phyloP scores from a whole-genome alignment of 768 basidiomycete genomes.

The Mycena floridula region DNA sequence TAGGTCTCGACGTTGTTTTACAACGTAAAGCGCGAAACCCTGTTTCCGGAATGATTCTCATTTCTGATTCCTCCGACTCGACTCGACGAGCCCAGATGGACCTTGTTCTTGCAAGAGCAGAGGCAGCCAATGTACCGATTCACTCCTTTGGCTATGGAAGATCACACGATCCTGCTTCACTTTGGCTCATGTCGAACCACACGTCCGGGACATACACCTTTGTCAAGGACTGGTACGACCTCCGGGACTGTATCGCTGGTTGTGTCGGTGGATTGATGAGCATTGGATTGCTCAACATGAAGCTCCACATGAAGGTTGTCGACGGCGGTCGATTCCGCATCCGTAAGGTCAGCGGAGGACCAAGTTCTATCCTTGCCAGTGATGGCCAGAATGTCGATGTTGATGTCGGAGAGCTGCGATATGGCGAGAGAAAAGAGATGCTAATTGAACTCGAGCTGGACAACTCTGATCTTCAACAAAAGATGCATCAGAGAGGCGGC shows the following conservation, averaged over 20 bases:
- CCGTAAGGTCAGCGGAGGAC: constrained; percentile 90
- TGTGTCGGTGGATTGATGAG: constrained; percentile 97
- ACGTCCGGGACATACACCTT: constrained; percentile 97
- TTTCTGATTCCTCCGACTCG: constrained; percentile 89
- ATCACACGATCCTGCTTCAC: constrained; percentile 93
- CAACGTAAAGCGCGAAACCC: constrained; percentile 92
- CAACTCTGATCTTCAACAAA: constrained; percentile 53
- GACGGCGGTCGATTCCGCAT: constrained; percentile 89
- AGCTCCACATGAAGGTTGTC: constrained; percentile 90
- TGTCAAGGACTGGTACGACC: constrained; percentile 96
- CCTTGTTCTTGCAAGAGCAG: constrained; percentile 91
- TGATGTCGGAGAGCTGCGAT: constrained; percentile 88
- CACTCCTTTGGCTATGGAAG: constrained; percentile 97
- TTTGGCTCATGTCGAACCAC: constrained; percentile 99
- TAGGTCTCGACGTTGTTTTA: constrained; percentile 87
- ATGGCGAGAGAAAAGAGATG: constrained; percentile 98
- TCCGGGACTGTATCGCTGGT: constrained; percentile 87
- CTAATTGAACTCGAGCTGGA: constrained; percentile 93
- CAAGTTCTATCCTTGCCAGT: constrained; percentile 78
- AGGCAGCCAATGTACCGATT: constrained; percentile 94
- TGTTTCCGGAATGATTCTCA: constrained; percentile 84
- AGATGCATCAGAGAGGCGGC: constrained; percentile 17
- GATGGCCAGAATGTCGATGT: constrained; percentile 95
- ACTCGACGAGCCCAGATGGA: constrained; percentile 97
- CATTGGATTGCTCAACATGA: constrained; percentile 89